Conservation (phyloP, 192 early-diverging fungal species). For the Thamnidium elegans region DNA sequence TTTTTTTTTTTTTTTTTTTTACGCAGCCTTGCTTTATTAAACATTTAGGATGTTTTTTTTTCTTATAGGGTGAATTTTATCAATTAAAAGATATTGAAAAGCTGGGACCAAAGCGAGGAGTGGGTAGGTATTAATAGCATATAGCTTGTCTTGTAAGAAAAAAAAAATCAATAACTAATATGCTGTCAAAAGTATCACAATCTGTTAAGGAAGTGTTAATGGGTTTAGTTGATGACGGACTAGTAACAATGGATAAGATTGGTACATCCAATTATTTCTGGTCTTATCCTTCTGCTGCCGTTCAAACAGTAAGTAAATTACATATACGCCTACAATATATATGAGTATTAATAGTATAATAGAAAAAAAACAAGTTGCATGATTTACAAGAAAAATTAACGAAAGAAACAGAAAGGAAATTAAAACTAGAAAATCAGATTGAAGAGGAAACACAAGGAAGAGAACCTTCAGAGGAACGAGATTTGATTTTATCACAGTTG, state of each 20-base stretch:
- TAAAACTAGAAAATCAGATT: constrained; percentile 50
- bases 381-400: neutral
- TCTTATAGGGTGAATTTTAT: constrained; percentile 60
- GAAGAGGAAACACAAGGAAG: constrained; percentile 50
- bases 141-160: neutral
- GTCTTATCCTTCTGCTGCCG: constrained; percentile 78
- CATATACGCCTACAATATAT: neutral
- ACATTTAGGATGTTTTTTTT: neutral
- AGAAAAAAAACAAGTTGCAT: constrained; percentile 1
- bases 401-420: neutral
- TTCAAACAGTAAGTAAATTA: constrained; percentile 42
- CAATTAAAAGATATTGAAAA: constrained; percentile 86
- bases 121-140: constrained; percentile 45
- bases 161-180: neutral
- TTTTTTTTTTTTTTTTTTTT: too few species aligned
- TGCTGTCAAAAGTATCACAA: constrained; percentile 55
- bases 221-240: constrained; percentile 74
- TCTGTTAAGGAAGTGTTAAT: constrained; percentile 84
- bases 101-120: constrained; percentile 80
- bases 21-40: neutral
- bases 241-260: constrained; percentile 82
- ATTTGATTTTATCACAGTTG: constrained; percentile 28
- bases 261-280: constrained; percentile 90
- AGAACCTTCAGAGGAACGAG: constrained; percentile 25
- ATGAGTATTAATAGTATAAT: neutral